A percentile compares a stretch with the other conserved stretches of the same genome.
Evolutionary conservation across 2,329 filamentous ascomycete species (phyloP).

Genomic region (Cadophora malorum): DNA sequence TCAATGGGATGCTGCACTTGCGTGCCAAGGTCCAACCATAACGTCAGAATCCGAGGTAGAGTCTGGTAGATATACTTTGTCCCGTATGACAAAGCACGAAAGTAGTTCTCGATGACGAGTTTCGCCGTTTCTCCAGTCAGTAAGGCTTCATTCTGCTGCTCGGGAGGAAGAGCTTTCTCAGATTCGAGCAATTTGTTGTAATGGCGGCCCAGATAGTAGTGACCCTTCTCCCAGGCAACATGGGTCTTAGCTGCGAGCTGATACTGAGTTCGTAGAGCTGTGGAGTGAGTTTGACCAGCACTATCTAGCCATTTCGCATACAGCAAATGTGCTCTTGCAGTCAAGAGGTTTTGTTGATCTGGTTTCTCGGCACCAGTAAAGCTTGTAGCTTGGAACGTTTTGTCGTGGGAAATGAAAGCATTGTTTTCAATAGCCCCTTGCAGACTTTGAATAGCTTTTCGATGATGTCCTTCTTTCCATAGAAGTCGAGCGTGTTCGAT

Average conservation of each 20-base stretch:
- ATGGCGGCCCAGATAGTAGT: constrained; percentile 95
- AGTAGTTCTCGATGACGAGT: constrained; percentile 91
- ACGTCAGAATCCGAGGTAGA: constrained; percentile 84
- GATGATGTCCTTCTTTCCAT: constrained; percentile 91
- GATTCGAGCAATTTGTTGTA: constrained; percentile 96
- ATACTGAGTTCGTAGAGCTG: constrained; percentile 80
- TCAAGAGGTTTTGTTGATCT: constrained; percentile 63
- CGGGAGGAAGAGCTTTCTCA: constrained; percentile 76
- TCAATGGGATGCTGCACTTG: constrained; percentile 68
- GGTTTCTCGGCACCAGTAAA: constrained; percentile 35
- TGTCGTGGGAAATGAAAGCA: constrained; percentile 63
- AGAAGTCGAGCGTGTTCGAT: constrained; percentile 93
- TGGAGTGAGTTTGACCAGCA: constrained; percentile 90
- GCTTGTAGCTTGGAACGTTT: constrained; percentile 33
- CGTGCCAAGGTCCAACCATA: constrained; percentile 92
- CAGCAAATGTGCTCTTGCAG: constrained; percentile 82
- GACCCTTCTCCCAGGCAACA: constrained; percentile 89
- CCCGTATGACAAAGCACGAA: constrained; percentile 84
- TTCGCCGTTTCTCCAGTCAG: constrained; percentile 84
- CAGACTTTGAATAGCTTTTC: constrained; percentile 92
- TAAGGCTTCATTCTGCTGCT: constrained; percentile 79
- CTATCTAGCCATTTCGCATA: constrained; percentile 96
- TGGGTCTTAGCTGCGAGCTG: constrained; percentile 76
- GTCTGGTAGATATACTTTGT: constrained; percentile 98
- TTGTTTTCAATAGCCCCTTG: constrained; percentile 84